Evolutionary conservation across 2,329 filamentous ascomycete genomes (phyloP), one percentile per base, ranked within the genome.

Genomic region (Parasarocladium wereldwijsianum): DNA sequence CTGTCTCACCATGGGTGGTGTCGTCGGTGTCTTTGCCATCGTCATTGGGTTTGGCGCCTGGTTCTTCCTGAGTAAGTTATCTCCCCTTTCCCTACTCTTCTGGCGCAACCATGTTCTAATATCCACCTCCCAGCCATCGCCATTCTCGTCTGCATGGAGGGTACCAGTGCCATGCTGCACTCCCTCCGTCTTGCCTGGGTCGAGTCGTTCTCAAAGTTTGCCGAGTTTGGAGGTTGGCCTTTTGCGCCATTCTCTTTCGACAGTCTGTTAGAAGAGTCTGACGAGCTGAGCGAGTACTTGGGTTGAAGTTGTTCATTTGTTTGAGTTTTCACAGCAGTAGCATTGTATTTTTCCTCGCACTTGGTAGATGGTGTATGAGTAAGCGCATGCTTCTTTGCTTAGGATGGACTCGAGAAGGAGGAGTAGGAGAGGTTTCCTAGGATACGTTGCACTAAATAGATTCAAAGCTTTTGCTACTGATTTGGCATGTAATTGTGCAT

Each of bases 141-240:
- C 38, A 67, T 94, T 40, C 62, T 94, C 34, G 87, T 90, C 43
- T 74, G 90, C 44, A 94, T 94, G 86, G 86, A 94, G 54, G 86
- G 86, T 40, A 93, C 87, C 18, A 87, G 80, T 56, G 86, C 86
- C 44, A 94, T 94, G 86, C 66, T 93, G 59, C 85, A 93, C 60
- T 83, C 77, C 36, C 68, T 94, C 43, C 72, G 86, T 64, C 62
- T 94, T 47, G 86, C 93, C 44, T 94, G 86, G 86, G 86, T 94
- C 38, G 87, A 94, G 57, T 87, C 86, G 12, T 94, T 94, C 74
- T 92, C 83, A 59, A 93, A 93, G 63, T 87, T 93, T 63, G 92
- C 92, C 55, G 76, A 93, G 50, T 90, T 90, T 46, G 80, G 82
- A 35, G 86, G 86, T 32, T 73, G 85, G 54, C 66, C 84, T 2